These are phyloP conservation scores for Ciborinia camelliae DNA, from an alignment of 2,329 filamentous ascomycete species.

Conservation along the genomic window DNA sequence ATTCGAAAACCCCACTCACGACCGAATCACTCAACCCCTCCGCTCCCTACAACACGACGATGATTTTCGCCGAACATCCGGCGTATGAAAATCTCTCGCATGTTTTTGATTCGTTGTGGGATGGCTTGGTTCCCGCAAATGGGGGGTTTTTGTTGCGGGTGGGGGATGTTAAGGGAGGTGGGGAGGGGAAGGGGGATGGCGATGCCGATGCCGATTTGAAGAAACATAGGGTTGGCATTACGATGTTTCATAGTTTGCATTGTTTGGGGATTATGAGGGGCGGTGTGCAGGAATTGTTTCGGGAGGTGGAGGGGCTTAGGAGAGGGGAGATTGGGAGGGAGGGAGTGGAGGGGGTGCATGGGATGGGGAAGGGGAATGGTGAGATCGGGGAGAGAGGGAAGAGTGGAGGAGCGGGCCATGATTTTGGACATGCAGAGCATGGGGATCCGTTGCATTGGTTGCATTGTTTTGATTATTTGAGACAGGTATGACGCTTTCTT, in stretches of 20 bases:
- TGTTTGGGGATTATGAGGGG: slow-evolving; percentile 16
- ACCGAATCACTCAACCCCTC: background rate
- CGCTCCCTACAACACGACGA: background rate
- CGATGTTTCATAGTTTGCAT: slow-evolving; percentile 16
- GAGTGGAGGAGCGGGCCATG: background rate
- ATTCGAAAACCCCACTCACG: background rate
- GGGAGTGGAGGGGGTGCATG: background rate
- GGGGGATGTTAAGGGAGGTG: background rate
- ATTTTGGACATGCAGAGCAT: slow-evolving; percentile 11
- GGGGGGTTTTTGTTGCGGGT: background rate
- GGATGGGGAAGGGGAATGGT: background rate
- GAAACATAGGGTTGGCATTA: slow-evolving; percentile 7
- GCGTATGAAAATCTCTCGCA: slow-evolving; percentile 14
- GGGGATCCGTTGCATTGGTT: slow-evolving; percentile 17
- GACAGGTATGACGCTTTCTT: slow-evolving; percentile 15
- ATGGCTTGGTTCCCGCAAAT: background rate
- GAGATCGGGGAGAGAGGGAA: background rate
- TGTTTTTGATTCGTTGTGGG: background rate
- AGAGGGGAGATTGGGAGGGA: no score
- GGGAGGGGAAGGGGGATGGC: no score
- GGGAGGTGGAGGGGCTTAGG: slow-evolving; percentile 12
- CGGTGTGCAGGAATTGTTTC: slow-evolving; percentile 9
- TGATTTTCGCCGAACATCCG: slow-evolving; percentile 1
- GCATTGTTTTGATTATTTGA: slow-evolving; percentile 21
- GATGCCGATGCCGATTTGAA: background rate